Percentiles rank a stretch among this genome's conserved stretches.
Conservation (phyloP, 805 yeast genomes). For the Saccharomycopsis sp. region DNA sequence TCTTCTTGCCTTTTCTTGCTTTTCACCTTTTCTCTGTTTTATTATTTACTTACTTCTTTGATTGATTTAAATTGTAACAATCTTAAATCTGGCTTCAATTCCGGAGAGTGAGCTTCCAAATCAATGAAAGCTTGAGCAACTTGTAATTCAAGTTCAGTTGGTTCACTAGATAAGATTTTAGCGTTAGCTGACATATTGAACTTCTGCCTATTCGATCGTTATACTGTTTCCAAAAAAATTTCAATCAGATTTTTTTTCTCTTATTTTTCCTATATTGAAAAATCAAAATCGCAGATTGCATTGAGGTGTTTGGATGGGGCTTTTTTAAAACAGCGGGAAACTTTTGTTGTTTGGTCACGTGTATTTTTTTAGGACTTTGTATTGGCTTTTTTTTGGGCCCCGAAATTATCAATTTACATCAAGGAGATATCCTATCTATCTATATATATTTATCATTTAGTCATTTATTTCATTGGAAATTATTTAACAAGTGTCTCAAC, state of each 20-base stretch:
- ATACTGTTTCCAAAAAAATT: neutral
- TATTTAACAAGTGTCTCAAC: neutral
- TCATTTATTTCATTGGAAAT: neutral
- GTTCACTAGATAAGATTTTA: slow-evolving; percentile 91
- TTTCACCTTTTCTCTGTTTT: neutral
- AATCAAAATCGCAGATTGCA: too few species aligned
- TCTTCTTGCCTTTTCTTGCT: neutral
- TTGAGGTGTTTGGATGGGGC: too few species aligned
- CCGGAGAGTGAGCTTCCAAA: slow-evolving; percentile 89
- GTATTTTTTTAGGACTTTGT: too few species aligned
- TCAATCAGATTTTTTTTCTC: neutral
- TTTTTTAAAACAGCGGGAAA: too few species aligned
- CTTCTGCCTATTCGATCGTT: slow-evolving; percentile 11
- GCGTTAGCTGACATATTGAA: slow-evolving; percentile 88
- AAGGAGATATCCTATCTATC: neutral
- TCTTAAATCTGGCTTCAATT: slow-evolving; percentile 96
- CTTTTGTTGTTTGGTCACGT: too few species aligned
- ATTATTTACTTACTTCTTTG: slow-evolving; percentile 58
- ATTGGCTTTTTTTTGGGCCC: neutral
- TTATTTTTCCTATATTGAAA: neutral
- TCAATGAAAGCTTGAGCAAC: slow-evolving; percentile 98
- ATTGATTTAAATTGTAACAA: slow-evolving; percentile 97
- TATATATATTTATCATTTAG: too few species aligned
- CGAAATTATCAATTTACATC: neutral
- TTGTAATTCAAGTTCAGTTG: slow-evolving; percentile 98